Percentiles rank a stretch among this genome's conserved stretches.
Evolutionary conservation across 495 filamentous ascomycete species (phyloP).

Genomic region (Amphirosellinia nigrospora): DNA sequence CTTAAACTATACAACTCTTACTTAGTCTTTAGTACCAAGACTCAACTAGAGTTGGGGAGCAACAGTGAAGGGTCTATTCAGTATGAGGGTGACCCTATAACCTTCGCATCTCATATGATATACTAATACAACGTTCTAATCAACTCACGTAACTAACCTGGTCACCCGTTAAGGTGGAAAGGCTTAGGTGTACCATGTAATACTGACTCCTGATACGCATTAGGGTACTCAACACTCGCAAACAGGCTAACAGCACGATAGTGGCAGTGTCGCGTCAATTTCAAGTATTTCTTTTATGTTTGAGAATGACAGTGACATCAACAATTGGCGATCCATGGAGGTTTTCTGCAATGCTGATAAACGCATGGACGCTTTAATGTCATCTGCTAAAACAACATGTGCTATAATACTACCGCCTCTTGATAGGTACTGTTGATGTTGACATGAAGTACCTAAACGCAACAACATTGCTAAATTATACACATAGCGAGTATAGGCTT

Average conservation of each 20-base stretch:
- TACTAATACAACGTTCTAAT: slow-evolving; percentile 18
- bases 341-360: neutral
- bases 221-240: too few species aligned
- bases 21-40: neutral
- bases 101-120: slow-evolving; percentile 22
- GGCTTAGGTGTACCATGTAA: too few species aligned
- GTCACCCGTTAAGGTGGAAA: neutral
- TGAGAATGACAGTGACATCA: neutral
- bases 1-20: neutral
- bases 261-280: neutral
- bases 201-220: too few species aligned
- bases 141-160: slow-evolving; percentile 4
- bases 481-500: too few species aligned
- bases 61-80: neutral
- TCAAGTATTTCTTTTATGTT: neutral
- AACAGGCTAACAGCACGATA: too few species aligned
- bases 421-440: neutral
- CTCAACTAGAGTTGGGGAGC: neutral
- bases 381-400: too few species aligned
- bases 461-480: neutral
- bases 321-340: neutral
- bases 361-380: neutral
- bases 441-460: neutral
- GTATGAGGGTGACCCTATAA: slow-evolving; percentile 7
- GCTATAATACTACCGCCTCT: too few species aligned